Base-by-base conservation (phyloP, 164 flowering plant genomes). In the Aristolochia contorta region DNA sequence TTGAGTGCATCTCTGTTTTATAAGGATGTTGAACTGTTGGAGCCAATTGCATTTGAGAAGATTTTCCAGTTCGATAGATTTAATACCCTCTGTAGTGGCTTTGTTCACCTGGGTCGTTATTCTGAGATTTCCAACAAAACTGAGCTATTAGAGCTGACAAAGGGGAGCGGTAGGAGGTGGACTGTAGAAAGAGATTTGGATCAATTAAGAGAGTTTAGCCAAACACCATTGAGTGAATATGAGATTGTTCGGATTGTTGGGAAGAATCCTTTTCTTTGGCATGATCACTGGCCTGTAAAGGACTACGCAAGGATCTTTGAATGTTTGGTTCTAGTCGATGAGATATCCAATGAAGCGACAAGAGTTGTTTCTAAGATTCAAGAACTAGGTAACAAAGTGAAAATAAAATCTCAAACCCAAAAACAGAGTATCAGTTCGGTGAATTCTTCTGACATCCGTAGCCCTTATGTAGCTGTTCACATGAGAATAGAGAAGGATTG, bases 121-220 rank as follows among this genome's bases (percentile, higher is more conserved):
- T 78, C 87, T 0, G 86, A 83, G 59, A 57, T 86, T 61, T 70
- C 61, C 6, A 86, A 87, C 64, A 63, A 5, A 56, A 70, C 80
- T 0, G 67, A 48, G 15, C 65, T 64, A 2, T 46, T 73, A 56
- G 89, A 81, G 67, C 77, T 91, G 33, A 77, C 57, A 14, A 91
- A 91, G 70, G 99, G 99, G 12, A 86, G 88, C 70, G 97, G 99
- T 52, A 83, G 99, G 65, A 91, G 67, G 73, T 94, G 97, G 99
- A 91, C 96, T 0, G 30, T 65, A 27, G 80, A 81, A 57, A 85
- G 82, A 70, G 99, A 94, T 76, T 72, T 91, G 66, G 86, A 82
- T 60, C 99, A 89, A 65, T 74, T 91, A 78, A 77, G 41, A 58
- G 64, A 81, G 65, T 77, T 66, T 46, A 75, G 69, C 46, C 64